Conservation (phyloP, 352 stramenopile genomes). For the Phytopythium vexans region DNA sequence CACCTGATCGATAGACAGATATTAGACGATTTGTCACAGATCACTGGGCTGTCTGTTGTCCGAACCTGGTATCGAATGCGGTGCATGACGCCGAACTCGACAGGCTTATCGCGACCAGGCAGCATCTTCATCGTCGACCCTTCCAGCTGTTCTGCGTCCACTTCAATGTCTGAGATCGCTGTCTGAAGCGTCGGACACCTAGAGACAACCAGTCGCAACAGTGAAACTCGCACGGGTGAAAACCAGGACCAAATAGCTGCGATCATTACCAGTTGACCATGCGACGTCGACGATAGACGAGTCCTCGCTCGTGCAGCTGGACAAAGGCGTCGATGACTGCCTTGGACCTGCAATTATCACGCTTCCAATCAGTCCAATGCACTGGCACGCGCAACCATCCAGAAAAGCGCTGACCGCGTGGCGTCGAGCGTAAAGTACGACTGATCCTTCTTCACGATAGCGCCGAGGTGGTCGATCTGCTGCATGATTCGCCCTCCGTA, state of each 20-base stretch:
- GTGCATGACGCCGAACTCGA: slow-evolving; percentile 88
- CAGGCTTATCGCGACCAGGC: slow-evolving; percentile 60
- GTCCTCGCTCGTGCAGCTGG: slow-evolving; percentile 94
- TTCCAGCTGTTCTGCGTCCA: slow-evolving; percentile 97
- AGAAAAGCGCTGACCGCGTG: slow-evolving; percentile 60
- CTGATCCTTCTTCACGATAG: slow-evolving; percentile 95
- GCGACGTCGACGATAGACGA: slow-evolving; percentile 95
- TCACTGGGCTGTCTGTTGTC: not conserved
- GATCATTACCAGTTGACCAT: slow-evolving; percentile 97
- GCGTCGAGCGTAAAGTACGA: slow-evolving; percentile 99
- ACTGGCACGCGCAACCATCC: not conserved
- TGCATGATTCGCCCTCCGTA: slow-evolving; percentile 96
- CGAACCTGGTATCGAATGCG: slow-evolving; percentile 66
- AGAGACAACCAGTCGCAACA: not conserved
- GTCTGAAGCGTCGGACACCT: slow-evolving; percentile 93
- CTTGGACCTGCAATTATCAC: slow-evolving; percentile 17
- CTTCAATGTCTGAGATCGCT: slow-evolving; percentile 95
- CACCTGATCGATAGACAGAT: slow-evolving; percentile 18
- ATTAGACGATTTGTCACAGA: not conserved
- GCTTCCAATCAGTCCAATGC: not conserved
- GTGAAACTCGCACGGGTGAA: not conserved
- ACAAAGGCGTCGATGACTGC: slow-evolving; percentile 72
- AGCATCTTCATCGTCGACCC: slow-evolving; percentile 69
- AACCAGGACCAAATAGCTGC: not conserved
- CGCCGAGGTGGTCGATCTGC: slow-evolving; percentile 93